Conservation (phyloP, 2,329 filamentous ascomycete genomes). For the Aspergillus thermomutatus region DNA sequence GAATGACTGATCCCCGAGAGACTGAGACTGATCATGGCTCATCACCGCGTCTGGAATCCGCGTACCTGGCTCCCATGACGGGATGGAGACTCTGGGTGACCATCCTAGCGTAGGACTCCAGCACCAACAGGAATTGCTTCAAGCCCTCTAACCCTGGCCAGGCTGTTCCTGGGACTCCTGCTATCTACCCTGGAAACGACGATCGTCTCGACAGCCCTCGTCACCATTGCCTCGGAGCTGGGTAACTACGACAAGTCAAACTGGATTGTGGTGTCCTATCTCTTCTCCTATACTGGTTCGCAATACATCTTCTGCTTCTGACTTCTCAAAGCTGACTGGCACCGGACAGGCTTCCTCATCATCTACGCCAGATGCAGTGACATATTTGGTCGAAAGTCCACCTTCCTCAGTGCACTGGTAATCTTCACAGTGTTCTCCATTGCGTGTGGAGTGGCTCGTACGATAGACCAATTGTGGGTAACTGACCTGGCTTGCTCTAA, state of each 20-base stretch:
- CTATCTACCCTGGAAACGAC: conserved; percentile 49
- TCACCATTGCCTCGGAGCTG: conserved; percentile 44
- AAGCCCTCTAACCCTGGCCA: too few relatives aligned
- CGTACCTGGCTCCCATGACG: too few relatives aligned
- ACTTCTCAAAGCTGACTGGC: too few relatives aligned
- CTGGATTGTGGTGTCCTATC: conserved; percentile 50
- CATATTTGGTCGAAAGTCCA: conserved; percentile 50
- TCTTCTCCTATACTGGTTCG: conserved; percentile 48
- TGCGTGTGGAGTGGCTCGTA: conserved; percentile 38
- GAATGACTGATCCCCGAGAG: too few relatives aligned
- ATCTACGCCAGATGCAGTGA: conserved; percentile 59
- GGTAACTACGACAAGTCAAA: conserved; percentile 34
- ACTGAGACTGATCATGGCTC: too few relatives aligned
- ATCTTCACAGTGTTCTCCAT: conserved; percentile 43
- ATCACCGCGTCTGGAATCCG: too few relatives aligned
- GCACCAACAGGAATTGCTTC: too few relatives aligned
- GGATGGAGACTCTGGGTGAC: too few relatives aligned
- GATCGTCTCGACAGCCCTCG: conserved; percentile 51
- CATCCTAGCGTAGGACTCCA: too few relatives aligned
- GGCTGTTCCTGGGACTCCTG: conserved; percentile 29
- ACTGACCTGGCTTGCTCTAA: not conserved
- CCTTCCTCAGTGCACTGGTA: conserved; percentile 45
- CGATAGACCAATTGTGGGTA: conserved; percentile 31
- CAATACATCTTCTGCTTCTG: not conserved
- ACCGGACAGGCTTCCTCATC: conserved; percentile 50